Evolutionary conservation across 805 yeast genomes (phyloP).

Genomic region (Myxozyma udenii): DNA sequence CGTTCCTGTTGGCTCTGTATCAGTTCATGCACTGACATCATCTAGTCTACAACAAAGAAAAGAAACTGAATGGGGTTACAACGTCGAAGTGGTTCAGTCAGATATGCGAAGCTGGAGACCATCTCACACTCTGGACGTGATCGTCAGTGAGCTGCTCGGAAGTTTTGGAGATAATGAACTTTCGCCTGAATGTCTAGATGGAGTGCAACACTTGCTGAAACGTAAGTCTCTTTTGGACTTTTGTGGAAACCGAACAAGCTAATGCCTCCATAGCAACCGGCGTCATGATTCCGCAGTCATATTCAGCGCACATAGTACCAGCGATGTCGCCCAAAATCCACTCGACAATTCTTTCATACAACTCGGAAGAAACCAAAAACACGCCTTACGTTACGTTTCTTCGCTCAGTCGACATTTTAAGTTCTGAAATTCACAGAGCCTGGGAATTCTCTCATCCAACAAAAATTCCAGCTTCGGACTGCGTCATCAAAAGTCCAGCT

Average conservation of each 20-base stretch:
- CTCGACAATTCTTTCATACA: conserved; percentile 29
- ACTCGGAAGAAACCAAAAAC: conserved; percentile 29
- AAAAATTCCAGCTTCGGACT: background rate
- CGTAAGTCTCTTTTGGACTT: conserved; percentile 44
- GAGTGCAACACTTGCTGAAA: conserved; percentile 44
- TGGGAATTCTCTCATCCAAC: conserved; percentile 65
- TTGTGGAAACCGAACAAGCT: conserved; percentile 31
- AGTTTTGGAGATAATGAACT: conserved; percentile 92
- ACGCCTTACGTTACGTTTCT: conserved; percentile 48
- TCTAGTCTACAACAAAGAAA: conserved; percentile 48
- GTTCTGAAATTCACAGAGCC: conserved; percentile 48
- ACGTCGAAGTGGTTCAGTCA: conserved; percentile 50
- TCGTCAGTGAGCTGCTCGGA: conserved; percentile 80
- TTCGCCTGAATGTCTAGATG: conserved; percentile 72
- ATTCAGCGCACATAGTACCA: conserved; percentile 64
- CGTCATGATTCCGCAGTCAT: conserved; percentile 59
- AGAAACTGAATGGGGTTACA: conserved; percentile 49
- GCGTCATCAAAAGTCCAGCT: background rate
- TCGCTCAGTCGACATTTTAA: conserved; percentile 44
- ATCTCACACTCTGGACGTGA: conserved; percentile 48
- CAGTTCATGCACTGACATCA: background rate
- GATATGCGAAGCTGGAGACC: conserved; percentile 60
- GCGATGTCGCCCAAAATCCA: conserved; percentile 56
- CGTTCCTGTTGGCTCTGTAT: background rate
- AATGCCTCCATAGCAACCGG: conserved; percentile 38